phyloP scores from a whole-genome alignment of 768 basidiomycete genomes.

The Panaeolus papilionaceus region DNA sequence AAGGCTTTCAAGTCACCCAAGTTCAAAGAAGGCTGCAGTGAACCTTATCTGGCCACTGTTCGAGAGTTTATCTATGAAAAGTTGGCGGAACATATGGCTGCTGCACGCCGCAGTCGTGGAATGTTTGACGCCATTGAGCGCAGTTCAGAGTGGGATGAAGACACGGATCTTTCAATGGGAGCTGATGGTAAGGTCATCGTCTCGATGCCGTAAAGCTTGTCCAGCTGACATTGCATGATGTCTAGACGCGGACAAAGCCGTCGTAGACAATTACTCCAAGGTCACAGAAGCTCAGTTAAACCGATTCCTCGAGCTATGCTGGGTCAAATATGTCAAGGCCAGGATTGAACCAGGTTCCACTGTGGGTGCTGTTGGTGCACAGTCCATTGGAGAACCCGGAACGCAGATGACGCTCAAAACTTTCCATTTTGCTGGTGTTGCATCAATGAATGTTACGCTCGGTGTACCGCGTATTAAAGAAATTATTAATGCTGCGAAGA shows the following conservation, averaged over 20 bases:
- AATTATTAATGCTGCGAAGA: slow-evolving; percentile 99
- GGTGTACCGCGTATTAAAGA: slow-evolving; percentile 99
- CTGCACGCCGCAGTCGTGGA: slow-evolving; percentile 70
- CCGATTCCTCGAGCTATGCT: slow-evolving; percentile 84
- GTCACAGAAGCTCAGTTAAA: slow-evolving; percentile 84
- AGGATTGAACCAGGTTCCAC: slow-evolving; percentile 98
- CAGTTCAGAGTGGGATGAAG: slow-evolving; percentile 76
- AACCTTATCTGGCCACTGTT: slow-evolving; percentile 71
- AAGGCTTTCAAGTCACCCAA: slow-evolving; percentile 59
- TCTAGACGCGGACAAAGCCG: slow-evolving; percentile 67
- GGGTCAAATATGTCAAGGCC: slow-evolving; percentile 92
- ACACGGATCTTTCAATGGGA: slow-evolving; percentile 78
- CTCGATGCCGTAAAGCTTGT: neutral
- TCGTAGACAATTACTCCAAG: slow-evolving; percentile 90
- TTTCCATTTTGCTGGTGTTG: slow-evolving; percentile 99
- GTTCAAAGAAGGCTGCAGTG: slow-evolving; percentile 75
- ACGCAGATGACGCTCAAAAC: slow-evolving; percentile 99
- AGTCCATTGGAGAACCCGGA: slow-evolving; percentile 98
- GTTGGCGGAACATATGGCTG: slow-evolving; percentile 70
- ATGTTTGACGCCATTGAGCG: slow-evolving; percentile 86
- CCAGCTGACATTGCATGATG: neutral
- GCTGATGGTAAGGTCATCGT: slow-evolving; percentile 60
- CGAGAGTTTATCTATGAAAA: slow-evolving; percentile 72
- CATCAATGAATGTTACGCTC: slow-evolving; percentile 99
- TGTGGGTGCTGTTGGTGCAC: slow-evolving; percentile 97